A percentile compares a stretch with the other conserved stretches of the same genome.
These are phyloP conservation scores for Stenogyne calaminthoides DNA, from an alignment of 305 asterid species.

Conservation along the genomic window DNA sequence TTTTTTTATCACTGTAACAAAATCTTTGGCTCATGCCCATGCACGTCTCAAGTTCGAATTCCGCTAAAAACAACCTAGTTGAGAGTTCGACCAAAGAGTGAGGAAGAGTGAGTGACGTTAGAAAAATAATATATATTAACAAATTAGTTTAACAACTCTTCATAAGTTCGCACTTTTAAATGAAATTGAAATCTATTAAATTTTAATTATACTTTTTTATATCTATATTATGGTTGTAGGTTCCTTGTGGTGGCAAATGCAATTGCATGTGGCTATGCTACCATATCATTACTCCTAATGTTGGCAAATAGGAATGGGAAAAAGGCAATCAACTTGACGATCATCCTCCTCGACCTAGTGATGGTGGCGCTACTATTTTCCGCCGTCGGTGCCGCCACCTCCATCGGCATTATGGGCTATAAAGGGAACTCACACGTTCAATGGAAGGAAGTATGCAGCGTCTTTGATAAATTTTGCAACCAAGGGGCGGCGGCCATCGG, in stretches of 20 bases:
- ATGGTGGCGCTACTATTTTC: constrained; percentile 81
- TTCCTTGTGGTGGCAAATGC: constrained; percentile 72
- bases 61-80: no score
- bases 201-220: no score
- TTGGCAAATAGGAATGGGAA: constrained; percentile 43
- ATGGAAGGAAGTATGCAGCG: constrained; percentile 69
- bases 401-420: constrained; percentile 68
- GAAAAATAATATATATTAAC: no score
- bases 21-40: no score
- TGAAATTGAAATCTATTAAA: no score
- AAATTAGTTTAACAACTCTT: no score
- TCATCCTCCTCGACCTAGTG: constrained; percentile 50
- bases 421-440: constrained; percentile 66
- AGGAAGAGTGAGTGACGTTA: no score
- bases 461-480: constrained; percentile 53
- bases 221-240: constrained; percentile 34
- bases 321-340: constrained; percentile 29
- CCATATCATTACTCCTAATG: constrained; percentile 47
- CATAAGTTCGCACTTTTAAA: no score
- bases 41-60: no score
- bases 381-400: constrained; percentile 54
- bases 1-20: no score
- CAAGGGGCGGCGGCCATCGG: constrained; percentile 50
- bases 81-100: no score
- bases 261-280: constrained; percentile 69